phyloP scores from a whole-genome alignment of 2,329 filamentous ascomycete genomes.

The Pyrenophora seminiperda region DNA sequence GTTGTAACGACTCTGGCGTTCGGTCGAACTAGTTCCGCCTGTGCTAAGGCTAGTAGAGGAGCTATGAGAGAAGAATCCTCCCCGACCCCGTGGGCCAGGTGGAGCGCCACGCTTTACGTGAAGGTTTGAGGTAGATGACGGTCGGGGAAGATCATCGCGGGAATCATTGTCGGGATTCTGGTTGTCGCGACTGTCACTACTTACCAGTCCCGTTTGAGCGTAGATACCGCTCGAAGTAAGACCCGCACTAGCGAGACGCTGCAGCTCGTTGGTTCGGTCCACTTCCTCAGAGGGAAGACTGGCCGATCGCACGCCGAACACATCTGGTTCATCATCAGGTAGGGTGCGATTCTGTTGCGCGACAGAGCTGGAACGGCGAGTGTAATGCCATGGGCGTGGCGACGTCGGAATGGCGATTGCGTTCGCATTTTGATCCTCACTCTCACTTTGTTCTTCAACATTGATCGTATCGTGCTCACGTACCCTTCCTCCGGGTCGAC shows the following conservation, averaged over 20 bases:
- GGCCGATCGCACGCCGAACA: conserved; percentile 67
- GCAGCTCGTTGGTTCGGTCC: conserved; percentile 54
- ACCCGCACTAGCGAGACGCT: conserved; percentile 50
- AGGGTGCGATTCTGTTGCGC: conserved; percentile 68
- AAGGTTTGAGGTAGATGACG: conserved; percentile 37
- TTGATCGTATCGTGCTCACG: conserved; percentile 35
- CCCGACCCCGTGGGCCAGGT: conserved; percentile 34
- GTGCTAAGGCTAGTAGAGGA: conserved; percentile 41
- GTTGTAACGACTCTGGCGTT: conserved; percentile 50
- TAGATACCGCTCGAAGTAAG: conserved; percentile 69
- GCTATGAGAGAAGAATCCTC: conserved; percentile 39
- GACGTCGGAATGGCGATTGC: conserved; percentile 77
- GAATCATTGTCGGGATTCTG: conserved; percentile 27
- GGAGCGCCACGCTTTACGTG: conserved; percentile 36
- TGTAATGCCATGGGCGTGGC: conserved; percentile 59
- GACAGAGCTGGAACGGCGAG: conserved; percentile 70
- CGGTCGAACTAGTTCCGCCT: conserved; percentile 43
- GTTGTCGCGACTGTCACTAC: conserved; percentile 35
- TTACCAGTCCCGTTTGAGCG: conserved; percentile 47
- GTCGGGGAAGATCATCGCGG: conserved; percentile 34
- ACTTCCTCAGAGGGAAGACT: conserved; percentile 65
- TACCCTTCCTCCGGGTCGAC: conserved; percentile 40
- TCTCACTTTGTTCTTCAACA: conserved; percentile 35
- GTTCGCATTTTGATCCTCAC: conserved; percentile 58
- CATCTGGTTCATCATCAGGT: conserved; percentile 65